phyloP scores from a whole-genome alignment of 352 stramenopile genomes.

The Sclerospora graminicola region DNA sequence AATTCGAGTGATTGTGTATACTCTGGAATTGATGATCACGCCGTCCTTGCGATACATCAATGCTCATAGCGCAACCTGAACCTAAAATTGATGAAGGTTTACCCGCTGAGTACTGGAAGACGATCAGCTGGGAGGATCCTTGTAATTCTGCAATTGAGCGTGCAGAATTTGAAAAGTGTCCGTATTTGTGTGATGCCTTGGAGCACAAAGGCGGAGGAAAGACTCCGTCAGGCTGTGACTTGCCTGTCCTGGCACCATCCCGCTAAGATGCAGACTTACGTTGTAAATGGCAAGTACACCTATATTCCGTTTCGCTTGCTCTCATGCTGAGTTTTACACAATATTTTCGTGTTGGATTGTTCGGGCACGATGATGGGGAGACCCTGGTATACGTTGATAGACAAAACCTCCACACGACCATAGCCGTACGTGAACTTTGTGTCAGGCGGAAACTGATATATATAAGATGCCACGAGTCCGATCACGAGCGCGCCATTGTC shows the following conservation, averaged over 20 bases:
- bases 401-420: no score
- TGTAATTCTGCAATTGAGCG: constrained; percentile 21
- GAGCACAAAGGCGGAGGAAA: constrained; percentile 21
- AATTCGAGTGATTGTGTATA: constrained; percentile 20
- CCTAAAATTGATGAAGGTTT: constrained; percentile 30
- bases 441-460: no score
- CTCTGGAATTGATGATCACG: constrained; percentile 12
- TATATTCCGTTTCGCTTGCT: constrained; percentile 32
- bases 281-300: constrained; percentile 1
- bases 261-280: background rate
- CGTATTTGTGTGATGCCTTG: constrained; percentile 23
- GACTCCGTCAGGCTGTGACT: constrained; percentile 14
- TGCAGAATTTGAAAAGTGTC: constrained; percentile 23
- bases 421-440: no score
- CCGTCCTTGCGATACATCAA: constrained; percentile 18
- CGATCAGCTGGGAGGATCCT: constrained; percentile 38
- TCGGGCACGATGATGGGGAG: constrained; percentile 41
- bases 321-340: constrained; percentile 20
- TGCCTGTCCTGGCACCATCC: constrained; percentile 26
- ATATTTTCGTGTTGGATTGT: constrained; percentile 39
- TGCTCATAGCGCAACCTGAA: constrained; percentile 8
- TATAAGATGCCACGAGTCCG: no score
- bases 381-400: no score
- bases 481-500: no score
- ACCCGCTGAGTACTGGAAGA: constrained; percentile 37